Base-by-base conservation (phyloP, 164 flowering plant species). In the Pachysandra terminalis region DNA sequence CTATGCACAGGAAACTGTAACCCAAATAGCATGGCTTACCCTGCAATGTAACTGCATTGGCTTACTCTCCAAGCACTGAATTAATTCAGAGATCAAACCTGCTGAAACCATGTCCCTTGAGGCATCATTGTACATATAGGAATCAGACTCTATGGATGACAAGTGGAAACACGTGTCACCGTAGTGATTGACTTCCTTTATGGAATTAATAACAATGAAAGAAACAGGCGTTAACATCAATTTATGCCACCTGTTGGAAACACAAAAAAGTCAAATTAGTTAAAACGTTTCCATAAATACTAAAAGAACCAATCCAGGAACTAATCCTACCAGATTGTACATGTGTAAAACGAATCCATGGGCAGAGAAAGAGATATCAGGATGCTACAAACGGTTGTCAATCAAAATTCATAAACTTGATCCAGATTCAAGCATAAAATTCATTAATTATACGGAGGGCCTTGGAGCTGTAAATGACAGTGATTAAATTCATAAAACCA, bases 181-280 rank as follows among this genome's bases (percentile, higher is more conserved):
- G 56, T 32, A 32, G 53, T 17, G 56, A 71, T 49, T 22, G 14
- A 74, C 73, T 56, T 80, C 79, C 64, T 70, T 78, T 64, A 81
- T 64, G 53, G 85, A 75, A 74, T 85, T 81, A 52, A 89, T 64
- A 14, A 69, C 79, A 52, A 90, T 77, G 72, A 81, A 83, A 56
- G 98, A 83, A 41, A 82, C 85, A 56, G 96, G 79, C 19, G 83
- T 82, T 79, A 93, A 68, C 81, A 80, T 76, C 70, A 87, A 80
- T 37, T 73, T 78, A 63, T 77, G 67, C 71, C 66, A 64, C 49
- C 78, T 80, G 73, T 85, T 77, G 69, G 52, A 64, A 80, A 52
- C 37, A 32, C 6, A 45, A 45, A 45, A 1, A 45, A 5, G 1
- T 10, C 17, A 45, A 10, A 45, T 45, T 15, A 45, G 17, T 45